phyloP scores from a whole-genome alignment of 495 filamentous ascomycete species.

The Alectoria sarmentosa region DNA sequence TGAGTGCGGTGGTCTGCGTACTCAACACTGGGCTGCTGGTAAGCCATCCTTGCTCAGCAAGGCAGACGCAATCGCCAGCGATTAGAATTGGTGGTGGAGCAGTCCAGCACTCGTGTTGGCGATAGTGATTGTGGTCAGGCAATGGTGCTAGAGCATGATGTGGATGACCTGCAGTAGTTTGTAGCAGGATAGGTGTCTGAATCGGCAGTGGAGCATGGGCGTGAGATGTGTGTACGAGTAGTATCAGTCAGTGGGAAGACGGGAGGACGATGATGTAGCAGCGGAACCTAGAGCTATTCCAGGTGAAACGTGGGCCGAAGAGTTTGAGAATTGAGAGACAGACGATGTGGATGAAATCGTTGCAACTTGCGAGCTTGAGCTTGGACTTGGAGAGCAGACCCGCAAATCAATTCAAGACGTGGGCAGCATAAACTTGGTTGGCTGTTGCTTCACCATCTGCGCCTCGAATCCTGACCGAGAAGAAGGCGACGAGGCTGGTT shows the following conservation, averaged over 20 bases:
- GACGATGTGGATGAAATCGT: no score
- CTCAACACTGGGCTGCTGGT: constrained; percentile 20
- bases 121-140: neutral
- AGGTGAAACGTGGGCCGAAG: constrained; percentile 17
- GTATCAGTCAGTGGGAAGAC: neutral
- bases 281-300: constrained; percentile 13
- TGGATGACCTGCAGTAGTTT: constrained; percentile 16
- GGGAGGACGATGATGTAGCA: constrained; percentile 13
- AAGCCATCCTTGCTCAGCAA: constrained; percentile 21
- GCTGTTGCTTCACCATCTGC: neutral
- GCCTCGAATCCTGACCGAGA: constrained; percentile 9
- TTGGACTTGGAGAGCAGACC: neutral
- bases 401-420: constrained; percentile 7
- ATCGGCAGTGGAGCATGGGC: neutral
- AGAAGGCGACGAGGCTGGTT: no score
- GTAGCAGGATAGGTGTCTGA: constrained; percentile 3
- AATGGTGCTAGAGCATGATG: constrained; percentile 10
- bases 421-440: neutral
- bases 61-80: constrained; percentile 15
- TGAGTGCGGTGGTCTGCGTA: constrained; percentile 16
- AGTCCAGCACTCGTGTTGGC: neutral
- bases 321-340: neutral
- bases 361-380: no score
- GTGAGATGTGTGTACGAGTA: constrained; percentile 1
- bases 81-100: neutral